Evolutionary conservation across 768 basidiomycete species (phyloP), one percentile per base, ranked within the genome.

Genomic region (Boletus subparvulus): DNA sequence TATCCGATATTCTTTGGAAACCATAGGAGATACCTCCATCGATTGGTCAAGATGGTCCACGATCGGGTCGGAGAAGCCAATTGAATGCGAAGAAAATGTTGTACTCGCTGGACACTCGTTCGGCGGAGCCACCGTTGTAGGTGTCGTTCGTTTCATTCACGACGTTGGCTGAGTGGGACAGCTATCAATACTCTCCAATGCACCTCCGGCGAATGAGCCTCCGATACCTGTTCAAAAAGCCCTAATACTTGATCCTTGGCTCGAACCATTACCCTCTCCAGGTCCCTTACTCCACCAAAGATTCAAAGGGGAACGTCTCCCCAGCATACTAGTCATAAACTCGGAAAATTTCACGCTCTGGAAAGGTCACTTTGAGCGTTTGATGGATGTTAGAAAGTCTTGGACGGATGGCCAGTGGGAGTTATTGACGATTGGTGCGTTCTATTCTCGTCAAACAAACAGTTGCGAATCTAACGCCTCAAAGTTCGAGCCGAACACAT

Each of bases 181-280:
- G 86, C 69, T 88, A 41, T 81, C 82, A 11, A 67, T 87, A 10
- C 73, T 88, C 12, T 83, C 85, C 24, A 77, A 75, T 4, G 63
- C 73, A 26, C 77, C 84, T 7, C 76, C 80, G 17, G 67, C 69
- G 28, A 70, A 69, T 3, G 74, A 79, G 54, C 44, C 65, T 13
- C 66, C 63, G 3, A 75, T 92, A 52, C 86, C 85, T 0, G 72
- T 89, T 48, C 70, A 74, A 7, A 80, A 81, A 46, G 83, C 80
- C 10, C 66, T 94, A 21, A 76, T 87, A 21, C 78, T 91, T 17
- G 92, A 94, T 71, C 92, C 92, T 19, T 94, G 92, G 92, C 72
- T 93, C 9, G 90, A 93, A 54, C 89, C 91, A 17, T 65, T 92
- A 24, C 79, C 85, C 8, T 68, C 77, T 39, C 88, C 83, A 32